Evolutionary conservation across 768 basidiomycete species (phyloP).

Genomic region (Tricholoma sp.): DNA sequence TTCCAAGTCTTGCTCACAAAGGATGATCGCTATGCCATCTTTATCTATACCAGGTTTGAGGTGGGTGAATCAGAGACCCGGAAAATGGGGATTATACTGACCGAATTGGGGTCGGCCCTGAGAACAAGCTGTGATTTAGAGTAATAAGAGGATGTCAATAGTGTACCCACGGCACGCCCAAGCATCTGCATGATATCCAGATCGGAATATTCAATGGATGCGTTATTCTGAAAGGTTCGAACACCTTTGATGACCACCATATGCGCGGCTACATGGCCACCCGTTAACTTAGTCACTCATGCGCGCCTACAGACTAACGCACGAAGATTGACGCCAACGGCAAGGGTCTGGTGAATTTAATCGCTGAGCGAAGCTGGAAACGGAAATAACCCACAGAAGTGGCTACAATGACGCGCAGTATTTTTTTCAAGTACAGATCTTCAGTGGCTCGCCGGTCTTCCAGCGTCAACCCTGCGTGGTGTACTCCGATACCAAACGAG

Average conservation of each 20-base stretch:
- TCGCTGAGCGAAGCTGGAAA: neutral
- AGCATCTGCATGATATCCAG: constrained; percentile 96
- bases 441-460: constrained; percentile 76
- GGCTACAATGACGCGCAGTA: constrained; percentile 64
- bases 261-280: constrained; percentile 65
- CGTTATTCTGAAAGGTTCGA: constrained; percentile 65
- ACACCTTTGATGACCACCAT: constrained; percentile 94
- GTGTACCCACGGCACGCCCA: constrained; percentile 73
- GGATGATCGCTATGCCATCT: constrained; percentile 76
- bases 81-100: constrained; percentile 18
- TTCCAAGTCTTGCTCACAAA: constrained; percentile 73
- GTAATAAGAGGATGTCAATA: neutral
- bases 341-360: constrained; percentile 64
- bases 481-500: constrained; percentile 75
- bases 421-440: constrained; percentile 59
- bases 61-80: neutral
- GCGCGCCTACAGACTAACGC: neutral
- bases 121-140: constrained; percentile 1
- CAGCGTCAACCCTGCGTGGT: constrained; percentile 81
- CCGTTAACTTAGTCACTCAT: constrained; percentile 1
- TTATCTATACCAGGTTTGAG: constrained; percentile 45
- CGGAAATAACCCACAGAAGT: constrained; percentile 63
- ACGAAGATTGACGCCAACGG: constrained; percentile 94
- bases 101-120: constrained; percentile 92
- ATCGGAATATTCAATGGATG: constrained; percentile 79